Evolutionary conservation across 2,329 filamentous ascomycete species (phyloP).

Genomic region (Alternaria novae-zelandiae): DNA sequence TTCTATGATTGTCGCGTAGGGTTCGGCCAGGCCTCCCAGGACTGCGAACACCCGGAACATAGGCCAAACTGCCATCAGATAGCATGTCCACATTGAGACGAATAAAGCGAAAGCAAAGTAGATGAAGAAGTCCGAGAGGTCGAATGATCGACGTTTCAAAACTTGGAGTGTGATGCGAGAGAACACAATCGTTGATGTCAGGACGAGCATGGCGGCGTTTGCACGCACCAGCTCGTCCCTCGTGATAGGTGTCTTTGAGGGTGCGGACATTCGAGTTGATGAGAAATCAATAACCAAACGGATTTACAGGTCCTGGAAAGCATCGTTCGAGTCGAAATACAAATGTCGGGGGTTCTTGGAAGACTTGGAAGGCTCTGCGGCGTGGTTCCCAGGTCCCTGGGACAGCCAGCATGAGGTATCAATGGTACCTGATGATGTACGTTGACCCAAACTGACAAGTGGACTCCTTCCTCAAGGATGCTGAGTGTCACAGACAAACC

Average conservation of each 20-base stretch:
- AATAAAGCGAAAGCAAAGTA: conserved; percentile 37
- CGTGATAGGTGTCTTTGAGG: conserved; percentile 9
- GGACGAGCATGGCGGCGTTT: conserved; percentile 20
- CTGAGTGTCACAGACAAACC: too few relatives aligned
- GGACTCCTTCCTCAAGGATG: too few relatives aligned
- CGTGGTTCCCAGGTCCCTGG: too few relatives aligned
- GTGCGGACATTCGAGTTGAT: background rate
- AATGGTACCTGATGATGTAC: too few relatives aligned
- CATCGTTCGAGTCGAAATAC: conserved; percentile 1
- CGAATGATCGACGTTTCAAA: conserved; percentile 13
- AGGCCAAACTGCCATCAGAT: conserved; percentile 40
- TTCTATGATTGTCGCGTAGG: conserved; percentile 36
- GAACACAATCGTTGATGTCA: conserved; percentile 19
- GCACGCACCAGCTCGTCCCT: conserved; percentile 12
- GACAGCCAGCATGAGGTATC: too few relatives aligned
- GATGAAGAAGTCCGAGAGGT: conserved; percentile 28
- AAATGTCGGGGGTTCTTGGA: too few relatives aligned
- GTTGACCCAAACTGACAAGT: too few relatives aligned
- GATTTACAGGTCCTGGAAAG: too few relatives aligned
- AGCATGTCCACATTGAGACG: conserved; percentile 32
- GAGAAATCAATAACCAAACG: too few relatives aligned
- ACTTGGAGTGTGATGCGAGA: conserved; percentile 13
- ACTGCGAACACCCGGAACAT: conserved; percentile 42
- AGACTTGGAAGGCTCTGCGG: too few relatives aligned
- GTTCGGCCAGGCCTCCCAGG: conserved; percentile 20